These are phyloP conservation scores for Candida michaelii DNA, from an alignment of 805 yeast genomes.

Conservation along the genomic window DNA sequence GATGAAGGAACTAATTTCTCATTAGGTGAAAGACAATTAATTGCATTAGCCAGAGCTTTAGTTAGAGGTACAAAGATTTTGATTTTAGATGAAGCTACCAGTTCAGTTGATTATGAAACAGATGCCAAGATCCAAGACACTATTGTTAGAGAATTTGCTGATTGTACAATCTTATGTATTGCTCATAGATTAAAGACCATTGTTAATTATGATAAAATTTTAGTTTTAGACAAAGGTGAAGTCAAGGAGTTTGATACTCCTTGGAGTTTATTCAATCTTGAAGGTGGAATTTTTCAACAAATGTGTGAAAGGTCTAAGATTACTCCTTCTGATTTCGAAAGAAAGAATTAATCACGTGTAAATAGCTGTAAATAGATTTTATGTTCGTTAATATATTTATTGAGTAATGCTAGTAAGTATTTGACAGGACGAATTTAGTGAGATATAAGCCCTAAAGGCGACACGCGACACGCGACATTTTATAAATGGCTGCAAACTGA, in stretches of 20 bases:
- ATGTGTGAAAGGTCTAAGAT: conserved; percentile 63
- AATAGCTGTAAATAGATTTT: background rate
- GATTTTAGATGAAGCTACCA: conserved; percentile 83
- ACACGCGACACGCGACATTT: no score
- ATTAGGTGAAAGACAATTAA: conserved; percentile 73
- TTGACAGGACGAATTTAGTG: no score
- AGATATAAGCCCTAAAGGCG: no score
- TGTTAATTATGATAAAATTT: conserved; percentile 69
- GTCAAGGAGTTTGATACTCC: conserved; percentile 78
- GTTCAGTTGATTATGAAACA: conserved; percentile 82
- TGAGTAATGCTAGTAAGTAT: no score
- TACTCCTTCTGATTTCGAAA: conserved; percentile 42
- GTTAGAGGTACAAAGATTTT: conserved; percentile 73
- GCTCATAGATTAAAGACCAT: conserved; percentile 84
- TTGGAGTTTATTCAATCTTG: conserved; percentile 53
- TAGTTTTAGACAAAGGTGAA: conserved; percentile 81
- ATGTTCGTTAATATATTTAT: no score
- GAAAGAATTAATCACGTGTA: background rate
- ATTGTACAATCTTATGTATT: conserved; percentile 80
- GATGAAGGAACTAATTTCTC: conserved; percentile 76
- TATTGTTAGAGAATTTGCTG: conserved; percentile 63
- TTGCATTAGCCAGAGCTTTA: conserved; percentile 82
- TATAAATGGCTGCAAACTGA: no score
- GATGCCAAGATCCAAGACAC: conserved; percentile 78
- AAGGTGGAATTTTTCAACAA: conserved; percentile 57